A percentile compares a stretch with the other conserved stretches of the same genome.
These are phyloP conservation scores for Plicaturopsis crispa DNA, from an alignment of 768 basidiomycete genomes.

Conservation along the genomic window DNA sequence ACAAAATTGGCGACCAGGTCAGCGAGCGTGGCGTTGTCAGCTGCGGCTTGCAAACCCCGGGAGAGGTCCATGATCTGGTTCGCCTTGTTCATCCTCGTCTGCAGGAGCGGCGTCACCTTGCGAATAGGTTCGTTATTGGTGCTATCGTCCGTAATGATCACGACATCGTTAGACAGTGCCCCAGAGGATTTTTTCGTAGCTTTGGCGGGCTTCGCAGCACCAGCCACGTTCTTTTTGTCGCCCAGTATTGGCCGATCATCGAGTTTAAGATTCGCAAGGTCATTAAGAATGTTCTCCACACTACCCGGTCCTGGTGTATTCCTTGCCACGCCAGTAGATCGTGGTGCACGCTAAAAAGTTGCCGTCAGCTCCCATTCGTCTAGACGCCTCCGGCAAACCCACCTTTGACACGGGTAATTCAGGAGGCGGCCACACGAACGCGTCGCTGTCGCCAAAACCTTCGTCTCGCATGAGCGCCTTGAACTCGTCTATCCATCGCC, in stretches of 20 bases:
- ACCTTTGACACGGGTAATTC: constrained; percentile 8
- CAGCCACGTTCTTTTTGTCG: constrained; percentile 40
- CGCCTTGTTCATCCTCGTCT: constrained; percentile 42
- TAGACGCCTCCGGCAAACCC: background rate
- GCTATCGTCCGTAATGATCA: constrained; percentile 41
- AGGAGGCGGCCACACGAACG: constrained; percentile 72
- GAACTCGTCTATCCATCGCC: constrained; percentile 58
- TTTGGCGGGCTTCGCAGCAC: constrained; percentile 27
- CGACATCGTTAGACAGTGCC: constrained; percentile 20
- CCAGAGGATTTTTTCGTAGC: constrained; percentile 14
- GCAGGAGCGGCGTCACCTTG: constrained; percentile 19
- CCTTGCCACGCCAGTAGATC: no score
- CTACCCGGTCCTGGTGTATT: constrained; percentile 33
- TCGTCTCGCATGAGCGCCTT: constrained; percentile 48
- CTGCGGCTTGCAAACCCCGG: constrained; percentile 32
- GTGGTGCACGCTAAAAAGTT: no score
- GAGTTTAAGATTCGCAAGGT: constrained; percentile 52
- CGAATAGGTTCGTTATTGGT: constrained; percentile 5
- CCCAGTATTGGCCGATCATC: constrained; percentile 41
- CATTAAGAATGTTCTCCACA: constrained; percentile 50
- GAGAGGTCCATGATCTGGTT: constrained; percentile 42
- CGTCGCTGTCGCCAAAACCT: constrained; percentile 51
- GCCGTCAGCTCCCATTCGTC: background rate
- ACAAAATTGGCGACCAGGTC: constrained; percentile 51
- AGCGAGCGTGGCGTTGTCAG: constrained; percentile 49